phyloP scores from a whole-genome alignment of 352 stramenopile genomes.

The Aphanomyces cochlioides region DNA sequence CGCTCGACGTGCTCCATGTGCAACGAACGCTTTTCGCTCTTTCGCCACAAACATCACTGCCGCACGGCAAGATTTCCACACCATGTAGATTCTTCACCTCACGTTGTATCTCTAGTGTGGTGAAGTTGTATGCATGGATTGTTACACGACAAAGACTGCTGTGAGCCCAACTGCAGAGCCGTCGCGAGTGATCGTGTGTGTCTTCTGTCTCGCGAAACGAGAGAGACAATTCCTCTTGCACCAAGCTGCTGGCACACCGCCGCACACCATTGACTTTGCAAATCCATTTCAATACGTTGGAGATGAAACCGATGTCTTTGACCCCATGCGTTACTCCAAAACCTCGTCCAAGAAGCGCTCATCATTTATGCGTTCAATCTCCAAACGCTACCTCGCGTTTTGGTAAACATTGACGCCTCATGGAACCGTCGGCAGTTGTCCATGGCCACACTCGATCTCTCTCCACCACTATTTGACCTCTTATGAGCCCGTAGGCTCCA shows the following conservation, averaged over 20 bases:
- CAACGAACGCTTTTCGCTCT: constrained; percentile 17
- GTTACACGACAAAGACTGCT: background rate
- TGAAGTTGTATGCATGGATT: constrained; percentile 10
- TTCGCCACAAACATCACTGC: constrained; percentile 28
- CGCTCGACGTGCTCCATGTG: constrained; percentile 18
- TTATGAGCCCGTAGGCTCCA: too few relatives aligned
- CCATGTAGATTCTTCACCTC: background rate
- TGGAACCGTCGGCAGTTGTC: too few relatives aligned
- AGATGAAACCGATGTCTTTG: background rate
- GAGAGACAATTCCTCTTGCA: constrained; percentile 10
- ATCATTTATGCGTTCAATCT: too few relatives aligned
- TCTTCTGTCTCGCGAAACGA: constrained; percentile 3
- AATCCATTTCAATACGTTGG: constrained; percentile 1
- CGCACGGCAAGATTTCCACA: constrained; percentile 12
- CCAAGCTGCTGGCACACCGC: background rate
- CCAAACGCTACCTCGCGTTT: too few relatives aligned
- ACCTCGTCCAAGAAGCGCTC: too few relatives aligned
- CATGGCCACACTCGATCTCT: too few relatives aligned
- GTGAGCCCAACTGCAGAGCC: background rate
- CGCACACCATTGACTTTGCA: background rate
- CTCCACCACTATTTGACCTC: too few relatives aligned
- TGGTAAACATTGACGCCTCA: too few relatives aligned
- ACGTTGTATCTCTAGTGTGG: constrained; percentile 8
- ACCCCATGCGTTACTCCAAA: too few relatives aligned
- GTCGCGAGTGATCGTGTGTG: background rate